Base-by-base conservation (phyloP, 2,329 filamentous ascomycete species). In the Fusarium equiseti region DNA sequence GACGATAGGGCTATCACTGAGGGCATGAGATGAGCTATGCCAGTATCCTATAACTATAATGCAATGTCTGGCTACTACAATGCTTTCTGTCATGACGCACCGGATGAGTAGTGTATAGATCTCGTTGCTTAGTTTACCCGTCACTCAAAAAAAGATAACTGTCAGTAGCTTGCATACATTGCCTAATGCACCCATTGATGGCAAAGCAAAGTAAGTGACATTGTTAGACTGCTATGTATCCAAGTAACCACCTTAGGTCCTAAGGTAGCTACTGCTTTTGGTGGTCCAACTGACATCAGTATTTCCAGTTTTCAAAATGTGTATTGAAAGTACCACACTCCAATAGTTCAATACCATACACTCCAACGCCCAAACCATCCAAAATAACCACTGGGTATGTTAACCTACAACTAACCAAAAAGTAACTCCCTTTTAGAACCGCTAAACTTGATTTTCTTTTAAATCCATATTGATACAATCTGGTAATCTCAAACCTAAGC, bases 41-140 rank as follows among this genome's bases (percentile, higher is more conserved):
- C 65, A 42, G 75, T 72, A 74, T 68, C 71, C 65, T 59, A 59
- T 60, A 73, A 62, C 63, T 64, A 40, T 32, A 60, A 70, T 69
- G 61, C 57, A 53, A 45, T 26, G 26, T 27, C 27, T 64, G 27
- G 27, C 31, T 38, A 42, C 50, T 49, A 31, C 50, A 63, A 49
- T 15, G 13, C n/a, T 46, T 9, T 35, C 43, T 57, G 18, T 20
- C 15, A 49, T 38, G 32, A 48, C 32, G 15, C 35, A 48, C 32
- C 15, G 12, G 16, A 42, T 43, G 22, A 20, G 31, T 24, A 18
- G 29, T 53, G 44, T 18, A 15, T 31, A 13, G 11, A 24, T 32
- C 6, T 24, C n/a, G 31, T 12, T 55, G 10, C 6, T 48, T 31
- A 11, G 31, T 22, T 16, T 43, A 22, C 18, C 11, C 9, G 10